Conservation (phyloP, 2,329 filamentous ascomycete genomes). For the Colletotrichum somersetense region DNA sequence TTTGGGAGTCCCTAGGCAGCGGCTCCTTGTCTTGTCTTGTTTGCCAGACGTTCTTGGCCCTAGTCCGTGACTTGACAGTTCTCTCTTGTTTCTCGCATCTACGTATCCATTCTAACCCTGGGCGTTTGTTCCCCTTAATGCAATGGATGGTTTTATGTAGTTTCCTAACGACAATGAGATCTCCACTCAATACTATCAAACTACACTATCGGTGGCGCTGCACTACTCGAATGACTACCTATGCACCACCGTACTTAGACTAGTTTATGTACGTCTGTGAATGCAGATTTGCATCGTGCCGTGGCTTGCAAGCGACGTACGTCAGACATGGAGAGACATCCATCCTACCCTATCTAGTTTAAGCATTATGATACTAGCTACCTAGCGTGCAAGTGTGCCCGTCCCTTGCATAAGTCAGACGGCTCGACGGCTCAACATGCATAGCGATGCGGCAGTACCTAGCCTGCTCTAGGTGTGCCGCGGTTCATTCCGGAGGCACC, state of each 20-base stretch:
- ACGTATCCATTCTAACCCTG: background rate
- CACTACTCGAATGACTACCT: background rate
- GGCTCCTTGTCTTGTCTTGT: background rate
- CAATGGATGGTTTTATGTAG: too few species aligned
- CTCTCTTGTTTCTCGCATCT: background rate
- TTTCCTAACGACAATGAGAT: background rate
- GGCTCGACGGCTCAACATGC: conserved; percentile 22
- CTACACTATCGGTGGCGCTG: background rate
- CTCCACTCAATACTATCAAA: background rate
- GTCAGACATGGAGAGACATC: background rate
- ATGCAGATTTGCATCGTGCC: background rate
- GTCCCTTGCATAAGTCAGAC: conserved; percentile 34
- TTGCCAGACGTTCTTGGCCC: background rate
- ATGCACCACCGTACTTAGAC: background rate
- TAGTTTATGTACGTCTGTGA: background rate
- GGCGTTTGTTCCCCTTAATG: background rate
- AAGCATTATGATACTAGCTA: background rate
- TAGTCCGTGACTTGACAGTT: background rate
- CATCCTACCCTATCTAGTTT: background rate
- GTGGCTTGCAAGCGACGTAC: background rate
- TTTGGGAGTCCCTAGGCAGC: background rate
- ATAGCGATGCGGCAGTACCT: conserved; percentile 17
- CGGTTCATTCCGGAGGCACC: conserved; percentile 19
- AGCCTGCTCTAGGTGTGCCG: background rate
- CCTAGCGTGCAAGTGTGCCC: conserved; percentile 2